Conservation (phyloP, 176 grass and related monocot species). For the sorghum (Sorghum bicolor) region DNA sequence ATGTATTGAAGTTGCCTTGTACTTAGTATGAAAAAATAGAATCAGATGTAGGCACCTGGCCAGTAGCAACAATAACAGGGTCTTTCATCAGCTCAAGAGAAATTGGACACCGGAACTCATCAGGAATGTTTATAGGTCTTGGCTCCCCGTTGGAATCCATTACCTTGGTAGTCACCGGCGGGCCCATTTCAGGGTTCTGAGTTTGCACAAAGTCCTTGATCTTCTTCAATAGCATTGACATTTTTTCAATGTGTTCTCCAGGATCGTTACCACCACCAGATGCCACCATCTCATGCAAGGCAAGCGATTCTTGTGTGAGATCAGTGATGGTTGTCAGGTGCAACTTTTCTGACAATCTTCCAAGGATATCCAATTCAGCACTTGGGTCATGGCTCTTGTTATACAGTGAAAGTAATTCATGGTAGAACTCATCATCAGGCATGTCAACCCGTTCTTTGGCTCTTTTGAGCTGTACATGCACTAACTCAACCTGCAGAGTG, state of each 20-base stretch:
- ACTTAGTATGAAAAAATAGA: background rate
- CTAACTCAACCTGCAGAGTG: slow-evolving; percentile 73
- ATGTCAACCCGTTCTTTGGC: slow-evolving; percentile 62
- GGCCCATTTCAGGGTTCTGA: slow-evolving; percentile 80
- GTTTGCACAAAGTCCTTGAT: slow-evolving; percentile 96
- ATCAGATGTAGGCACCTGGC: slow-evolving; percentile 43
- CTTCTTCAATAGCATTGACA: slow-evolving; percentile 94
- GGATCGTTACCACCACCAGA: slow-evolving; percentile 76
- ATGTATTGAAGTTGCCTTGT: slow-evolving; percentile 1
- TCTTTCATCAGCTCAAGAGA: slow-evolving; percentile 95
- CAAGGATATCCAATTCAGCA: slow-evolving; percentile 49
- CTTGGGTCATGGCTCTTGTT: slow-evolving; percentile 49
- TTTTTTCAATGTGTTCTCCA: slow-evolving; percentile 78
- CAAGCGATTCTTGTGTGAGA: slow-evolving; percentile 91
- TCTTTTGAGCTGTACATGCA: slow-evolving; percentile 84
- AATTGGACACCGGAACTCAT: slow-evolving; percentile 93
- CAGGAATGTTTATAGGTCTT: slow-evolving; percentile 52
- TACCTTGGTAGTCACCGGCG: slow-evolving; percentile 37
- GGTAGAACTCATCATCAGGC: slow-evolving; percentile 62
- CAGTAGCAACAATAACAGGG: slow-evolving; percentile 80
- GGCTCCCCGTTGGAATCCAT: slow-evolving; percentile 14
- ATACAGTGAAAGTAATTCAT: slow-evolving; percentile 62
- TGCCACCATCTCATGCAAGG: slow-evolving; percentile 90
- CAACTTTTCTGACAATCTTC: slow-evolving; percentile 59
- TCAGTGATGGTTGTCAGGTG: slow-evolving; percentile 76